These are phyloP conservation scores for cucumber (Cucumis sativus) DNA, from an alignment of 306 rosid species.

Conservation along the genomic window Cucumber_9930_V3 NC_026656.2:3673001-3673500, in stretches of 20 bases:
- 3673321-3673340: background rate
- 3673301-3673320: background rate
- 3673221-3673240: slow-evolving; percentile 86
- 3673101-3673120: slow-evolving; percentile 14
- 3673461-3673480: background rate
- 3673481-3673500: background rate
- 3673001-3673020: background rate
- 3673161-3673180: slow-evolving; percentile 14
- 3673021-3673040: slow-evolving; percentile 13
- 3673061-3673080: slow-evolving; percentile 13
- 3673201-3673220: slow-evolving; percentile 85
- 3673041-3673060: slow-evolving; percentile 2
- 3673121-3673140: background rate
- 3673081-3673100: slow-evolving; percentile 16
- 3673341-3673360: background rate
- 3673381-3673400: background rate
- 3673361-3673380: background rate
- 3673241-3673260: slow-evolving; percentile 82
- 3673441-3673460: background rate
- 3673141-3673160: slow-evolving; percentile 28
- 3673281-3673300: slow-evolving; percentile 77
- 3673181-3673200: slow-evolving; percentile 41
- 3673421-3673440: background rate
- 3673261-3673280: slow-evolving; percentile 83
- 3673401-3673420: background rate